These are phyloP conservation scores for Austroboletus festivus DNA, from an alignment of 768 basidiomycete species.

Conservation along the genomic window DNA sequence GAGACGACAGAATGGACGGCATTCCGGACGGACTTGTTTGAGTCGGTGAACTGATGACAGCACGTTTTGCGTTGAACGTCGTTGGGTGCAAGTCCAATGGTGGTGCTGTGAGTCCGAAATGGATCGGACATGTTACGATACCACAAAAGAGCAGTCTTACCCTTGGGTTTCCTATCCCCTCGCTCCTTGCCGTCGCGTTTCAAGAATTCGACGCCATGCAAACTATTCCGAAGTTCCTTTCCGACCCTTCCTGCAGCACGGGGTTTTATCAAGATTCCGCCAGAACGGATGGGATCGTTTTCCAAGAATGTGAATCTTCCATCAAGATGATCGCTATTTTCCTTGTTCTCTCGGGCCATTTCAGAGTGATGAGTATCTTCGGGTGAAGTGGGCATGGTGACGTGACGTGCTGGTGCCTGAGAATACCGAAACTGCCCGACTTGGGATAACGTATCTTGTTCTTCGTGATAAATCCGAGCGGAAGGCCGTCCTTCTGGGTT, in stretches of 20 bases:
- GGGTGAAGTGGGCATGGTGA: conserved; percentile 6
- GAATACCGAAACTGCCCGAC: conserved; percentile 16
- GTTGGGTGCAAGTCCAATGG: conserved; percentile 49
- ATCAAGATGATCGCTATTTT: conserved; percentile 31
- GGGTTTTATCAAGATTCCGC: conserved; percentile 32
- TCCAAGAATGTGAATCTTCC: conserved; percentile 14
- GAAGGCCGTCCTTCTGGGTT: conserved; percentile 8
- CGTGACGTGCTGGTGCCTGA: conserved; percentile 12
- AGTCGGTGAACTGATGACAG: conserved; percentile 49
- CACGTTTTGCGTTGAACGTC: conserved; percentile 42
- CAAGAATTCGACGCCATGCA: conserved; percentile 30
- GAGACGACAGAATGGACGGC: conserved; percentile 55
- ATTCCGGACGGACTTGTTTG: conserved; percentile 38
- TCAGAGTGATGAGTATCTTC: conserved; percentile 14
- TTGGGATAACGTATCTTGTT: conserved; percentile 17
- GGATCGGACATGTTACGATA: not conserved
- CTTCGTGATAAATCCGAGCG: conserved; percentile 24
- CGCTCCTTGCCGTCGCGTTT: conserved; percentile 39
- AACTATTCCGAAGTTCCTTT: conserved; percentile 54
- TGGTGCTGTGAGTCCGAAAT: conserved; percentile 40
- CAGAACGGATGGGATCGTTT: conserved; percentile 22
- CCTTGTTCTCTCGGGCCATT: conserved; percentile 34
- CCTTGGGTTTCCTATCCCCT: conserved; percentile 48
- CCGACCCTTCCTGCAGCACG: conserved; percentile 33
- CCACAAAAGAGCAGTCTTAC: conserved; percentile 33